These are phyloP conservation scores for Pholiota conissans DNA, from an alignment of 768 basidiomycete genomes.

Conservation along the genomic window DNA sequence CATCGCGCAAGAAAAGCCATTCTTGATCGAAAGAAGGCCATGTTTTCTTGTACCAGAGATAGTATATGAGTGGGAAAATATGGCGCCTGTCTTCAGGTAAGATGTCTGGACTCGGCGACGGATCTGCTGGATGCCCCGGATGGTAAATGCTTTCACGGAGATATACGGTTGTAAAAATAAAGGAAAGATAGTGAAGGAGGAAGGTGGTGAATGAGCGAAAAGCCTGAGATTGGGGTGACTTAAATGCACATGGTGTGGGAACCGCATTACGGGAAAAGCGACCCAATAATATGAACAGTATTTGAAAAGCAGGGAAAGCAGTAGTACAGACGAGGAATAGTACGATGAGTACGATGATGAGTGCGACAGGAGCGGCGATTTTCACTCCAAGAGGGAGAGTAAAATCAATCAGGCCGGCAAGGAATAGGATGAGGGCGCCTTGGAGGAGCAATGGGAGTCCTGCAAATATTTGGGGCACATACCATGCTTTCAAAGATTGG, in stretches of 20 bases:
- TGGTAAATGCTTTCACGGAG: no score
- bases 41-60: background rate
- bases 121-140: no score
- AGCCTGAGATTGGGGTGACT: constrained; percentile 16
- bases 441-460: constrained; percentile 3
- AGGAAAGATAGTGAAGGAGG: background rate
- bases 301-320: constrained; percentile 10
- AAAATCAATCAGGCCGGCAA: constrained; percentile 20
- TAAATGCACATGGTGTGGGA: constrained; percentile 14
- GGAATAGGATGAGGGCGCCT: constrained; percentile 17
- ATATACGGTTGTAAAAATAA: no score
- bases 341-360: constrained; percentile 8
- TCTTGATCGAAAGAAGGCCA: background rate
- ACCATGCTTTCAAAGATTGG: constrained; percentile 2
- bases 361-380: constrained; percentile 10
- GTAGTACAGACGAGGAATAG: constrained; percentile 14
- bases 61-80: background rate
- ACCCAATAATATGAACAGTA: background rate
- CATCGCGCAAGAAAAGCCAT: constrained; percentile 1
- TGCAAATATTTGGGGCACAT: constrained; percentile 6
- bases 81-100: background rate
- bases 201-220: background rate
- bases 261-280: background rate
- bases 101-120: no score
- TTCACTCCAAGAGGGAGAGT: constrained; percentile 5